Percentiles rank a stretch among this genome's conserved stretches.
Conservation (phyloP, 495 filamentous ascomycete genomes). For the Penicillium silybi region DNA sequence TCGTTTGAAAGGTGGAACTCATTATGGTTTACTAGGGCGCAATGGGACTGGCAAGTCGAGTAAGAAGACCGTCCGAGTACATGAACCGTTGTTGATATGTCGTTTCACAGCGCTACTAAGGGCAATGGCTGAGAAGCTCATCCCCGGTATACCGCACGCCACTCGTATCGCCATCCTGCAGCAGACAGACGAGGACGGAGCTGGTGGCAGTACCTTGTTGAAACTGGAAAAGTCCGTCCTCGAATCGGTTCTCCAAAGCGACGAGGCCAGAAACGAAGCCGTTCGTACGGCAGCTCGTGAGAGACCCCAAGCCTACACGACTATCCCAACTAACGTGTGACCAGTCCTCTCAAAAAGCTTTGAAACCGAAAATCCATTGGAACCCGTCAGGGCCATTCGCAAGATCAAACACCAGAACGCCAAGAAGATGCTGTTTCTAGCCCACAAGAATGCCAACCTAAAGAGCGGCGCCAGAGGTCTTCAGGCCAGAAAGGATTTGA, state of each 20-base stretch:
- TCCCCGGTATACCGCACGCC: slow-evolving; percentile 70
- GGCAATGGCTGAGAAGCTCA: slow-evolving; percentile 71
- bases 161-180: slow-evolving; percentile 67
- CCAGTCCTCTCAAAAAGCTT: slow-evolving; percentile 43
- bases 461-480: slow-evolving; percentile 69
- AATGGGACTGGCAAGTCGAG: slow-evolving; percentile 83
- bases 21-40: slow-evolving; percentile 70
- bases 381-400: slow-evolving; percentile 55
- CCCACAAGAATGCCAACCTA: slow-evolving; percentile 66
- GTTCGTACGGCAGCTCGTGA: slow-evolving; percentile 55
- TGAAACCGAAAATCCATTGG: slow-evolving; percentile 48
- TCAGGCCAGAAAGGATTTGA: slow-evolving; percentile 66
- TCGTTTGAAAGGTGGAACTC: slow-evolving; percentile 62
- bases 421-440: slow-evolving; percentile 58
- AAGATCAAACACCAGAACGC: slow-evolving; percentile 56
- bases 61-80: slow-evolving; percentile 28
- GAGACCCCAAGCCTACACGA: slow-evolving; percentile 1
- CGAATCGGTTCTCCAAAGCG: slow-evolving; percentile 63
- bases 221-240: slow-evolving; percentile 47
- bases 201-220: slow-evolving; percentile 7
- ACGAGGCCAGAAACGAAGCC: slow-evolving; percentile 55
- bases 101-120: slow-evolving; percentile 55
- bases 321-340: not conserved
- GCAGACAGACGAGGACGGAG: slow-evolving; percentile 52
- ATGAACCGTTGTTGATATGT: not conserved